A percentile compares a stretch with the other conserved stretches of the same genome.
phyloP scores from a whole-genome alignment of 768 basidiomycete genomes.

The Exidia glandulosa region DNA sequence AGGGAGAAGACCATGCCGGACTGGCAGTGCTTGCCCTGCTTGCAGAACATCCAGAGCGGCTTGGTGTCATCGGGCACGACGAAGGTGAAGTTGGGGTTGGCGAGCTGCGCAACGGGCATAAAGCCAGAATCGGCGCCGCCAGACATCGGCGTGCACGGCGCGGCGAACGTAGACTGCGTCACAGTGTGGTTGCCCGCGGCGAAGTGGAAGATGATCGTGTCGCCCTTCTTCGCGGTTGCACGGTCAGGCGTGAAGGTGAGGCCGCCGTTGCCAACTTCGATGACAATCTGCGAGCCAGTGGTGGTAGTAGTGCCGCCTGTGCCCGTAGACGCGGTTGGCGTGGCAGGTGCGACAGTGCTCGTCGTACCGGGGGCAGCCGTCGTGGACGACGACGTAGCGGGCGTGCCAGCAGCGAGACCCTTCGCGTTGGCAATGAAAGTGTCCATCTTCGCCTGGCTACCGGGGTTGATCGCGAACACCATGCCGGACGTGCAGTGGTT shows the following conservation, averaged over 20 bases:
- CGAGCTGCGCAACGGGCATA: conserved; percentile 21
- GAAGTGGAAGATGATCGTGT: not conserved
- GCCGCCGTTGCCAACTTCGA: not conserved
- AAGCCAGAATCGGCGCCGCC: conserved; percentile 50
- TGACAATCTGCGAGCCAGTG: not conserved
- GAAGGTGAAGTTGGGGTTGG: conserved; percentile 33
- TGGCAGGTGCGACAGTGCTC: not conserved
- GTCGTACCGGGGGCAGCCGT: conserved; percentile 16
- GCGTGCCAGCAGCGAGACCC: conserved; percentile 6
- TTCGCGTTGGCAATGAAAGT: conserved; percentile 44
- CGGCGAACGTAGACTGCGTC: conserved; percentile 44
- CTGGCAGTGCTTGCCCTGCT: conserved; percentile 36
- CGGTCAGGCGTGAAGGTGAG: conserved; percentile 14
- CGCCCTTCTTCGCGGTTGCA: conserved; percentile 1
- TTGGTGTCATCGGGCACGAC: conserved; percentile 36
- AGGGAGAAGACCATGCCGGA: conserved; percentile 38
- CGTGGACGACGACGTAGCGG: conserved; percentile 11
- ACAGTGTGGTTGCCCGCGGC: conserved; percentile 25
- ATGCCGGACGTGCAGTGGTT: conserved; percentile 46
- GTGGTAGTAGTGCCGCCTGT: not conserved
- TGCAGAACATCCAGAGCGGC: conserved; percentile 53
- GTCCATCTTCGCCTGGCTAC: conserved; percentile 28
- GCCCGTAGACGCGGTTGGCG: not conserved
- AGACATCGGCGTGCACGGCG: conserved; percentile 36
- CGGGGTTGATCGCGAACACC: conserved; percentile 59